A percentile compares a stretch with the other conserved stretches of the same genome.
These are phyloP conservation scores for Boletus sp. DNA, from an alignment of 1,284 basidiomycete genomes.

Conservation along the genomic window DNA sequence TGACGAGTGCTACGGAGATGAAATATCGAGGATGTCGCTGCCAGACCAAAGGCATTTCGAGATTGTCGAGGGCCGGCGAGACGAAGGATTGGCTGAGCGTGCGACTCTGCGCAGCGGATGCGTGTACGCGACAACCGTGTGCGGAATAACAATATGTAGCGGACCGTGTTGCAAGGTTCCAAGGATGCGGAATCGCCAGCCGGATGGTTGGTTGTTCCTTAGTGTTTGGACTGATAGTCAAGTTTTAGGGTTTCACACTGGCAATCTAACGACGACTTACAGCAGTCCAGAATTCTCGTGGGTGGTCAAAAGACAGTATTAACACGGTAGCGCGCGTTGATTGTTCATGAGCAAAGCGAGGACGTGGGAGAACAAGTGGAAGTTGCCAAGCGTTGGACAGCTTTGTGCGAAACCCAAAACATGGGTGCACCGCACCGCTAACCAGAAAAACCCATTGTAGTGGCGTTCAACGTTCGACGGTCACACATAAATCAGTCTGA, in stretches of 20 bases:
- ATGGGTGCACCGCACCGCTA: no score
- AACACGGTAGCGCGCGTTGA: slow-evolving; percentile 8
- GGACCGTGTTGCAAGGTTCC: slow-evolving; percentile 12
- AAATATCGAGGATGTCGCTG: slow-evolving; percentile 49
- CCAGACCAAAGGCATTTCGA: slow-evolving; percentile 34
- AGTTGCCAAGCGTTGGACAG: not conserved
- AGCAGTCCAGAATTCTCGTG: slow-evolving; percentile 6
- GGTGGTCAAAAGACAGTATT: slow-evolving; percentile 5
- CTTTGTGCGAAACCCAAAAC: slow-evolving; percentile 6
- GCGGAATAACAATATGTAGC: slow-evolving; percentile 13
- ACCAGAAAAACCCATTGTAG: no score
- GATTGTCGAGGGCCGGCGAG: not conserved
- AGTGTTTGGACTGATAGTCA: not conserved
- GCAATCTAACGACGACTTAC: slow-evolving; percentile 14
- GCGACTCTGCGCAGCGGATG: slow-evolving; percentile 5
- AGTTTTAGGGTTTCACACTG: not conserved
- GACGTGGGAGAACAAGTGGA: slow-evolving; percentile 20
- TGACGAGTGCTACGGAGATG: slow-evolving; percentile 37
- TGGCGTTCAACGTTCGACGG: no score
- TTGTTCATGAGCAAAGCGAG: slow-evolving; percentile 14
- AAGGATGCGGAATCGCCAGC: slow-evolving; percentile 1
- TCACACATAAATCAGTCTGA: no score
- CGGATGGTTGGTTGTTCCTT: slow-evolving; percentile 3
- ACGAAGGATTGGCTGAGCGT: slow-evolving; percentile 10
- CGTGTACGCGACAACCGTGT: slow-evolving; percentile 6